Evolutionary conservation across 2,329 filamentous ascomycete genomes (phyloP), one percentile per base, ranked within the genome.

Genomic region (Lachnellula suecica): DNA sequence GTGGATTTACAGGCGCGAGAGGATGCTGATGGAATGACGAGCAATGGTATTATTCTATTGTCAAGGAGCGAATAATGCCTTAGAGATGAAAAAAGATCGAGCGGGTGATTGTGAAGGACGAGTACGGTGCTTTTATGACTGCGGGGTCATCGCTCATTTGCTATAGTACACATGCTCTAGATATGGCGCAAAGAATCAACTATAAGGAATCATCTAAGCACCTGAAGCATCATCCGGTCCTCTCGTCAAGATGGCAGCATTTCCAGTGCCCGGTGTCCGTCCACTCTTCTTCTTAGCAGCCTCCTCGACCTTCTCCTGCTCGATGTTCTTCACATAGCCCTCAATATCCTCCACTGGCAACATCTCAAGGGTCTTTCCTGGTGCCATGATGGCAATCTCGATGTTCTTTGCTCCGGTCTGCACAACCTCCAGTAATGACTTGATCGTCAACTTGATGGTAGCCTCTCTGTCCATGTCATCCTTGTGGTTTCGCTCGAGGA

Each of bases 391-490:
- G 53, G 95, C 94, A 68, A 99, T 97, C 77, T 99, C 94, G 67
- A 99, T 99, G 75, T 99, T 99, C 85, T 99, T 99, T 48, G 94
- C 94, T 59, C 94, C 94, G 2, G 94, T 99, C 76, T 99, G 94
- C 57, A 99, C 94, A 49, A 99, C 94, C 74, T 99, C 94, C 56
- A 99, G 79, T 60, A 99, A 82, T 35, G 94, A 99, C 80, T 99
- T 99, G 79, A 99, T 95, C 7, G 94, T 94, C 64, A 99, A 80
- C 70, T 95, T 91, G 71, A 99, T 95, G 38, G 95, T 97, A 65
- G 91, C 87, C 75, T 97, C 91, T 59, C 92, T 85, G 71, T 97
- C 89, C 92, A 99, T 96, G 58, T 90, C 89, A 66, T 95, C 91
- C 79, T 96, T 96, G 82, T 99, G 96, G 77, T 99, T 97, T 70